Conservation (phyloP, 768 basidiomycete genomes). For the Lactarius tabidus region DNA sequence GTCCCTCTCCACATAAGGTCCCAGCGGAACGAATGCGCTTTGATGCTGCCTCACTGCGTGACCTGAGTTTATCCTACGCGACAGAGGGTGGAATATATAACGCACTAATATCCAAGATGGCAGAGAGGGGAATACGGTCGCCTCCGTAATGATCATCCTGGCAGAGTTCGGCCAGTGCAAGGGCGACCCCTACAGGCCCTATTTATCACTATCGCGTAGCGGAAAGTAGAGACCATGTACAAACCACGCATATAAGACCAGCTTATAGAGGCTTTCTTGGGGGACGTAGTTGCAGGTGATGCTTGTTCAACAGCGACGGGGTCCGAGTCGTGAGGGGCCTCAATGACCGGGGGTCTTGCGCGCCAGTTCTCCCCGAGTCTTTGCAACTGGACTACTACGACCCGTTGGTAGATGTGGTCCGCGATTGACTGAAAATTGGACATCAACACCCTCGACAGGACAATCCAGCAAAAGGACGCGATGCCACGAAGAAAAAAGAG, state of each 20-base stretch:
- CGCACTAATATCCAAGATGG: conserved; percentile 15
- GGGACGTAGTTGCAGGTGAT: background rate
- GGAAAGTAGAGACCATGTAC: background rate
- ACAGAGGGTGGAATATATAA: background rate
- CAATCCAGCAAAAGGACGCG: conserved; percentile 2
- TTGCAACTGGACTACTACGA: background rate
- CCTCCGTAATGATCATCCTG: conserved; percentile 10
- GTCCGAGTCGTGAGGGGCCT: background rate
- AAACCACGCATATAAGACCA: conserved; percentile 18
- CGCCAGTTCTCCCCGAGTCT: background rate
- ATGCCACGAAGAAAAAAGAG: background rate
- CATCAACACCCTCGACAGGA: background rate
- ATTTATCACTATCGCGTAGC: background rate
- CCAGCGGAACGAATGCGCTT: conserved; percentile 13
- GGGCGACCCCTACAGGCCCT: background rate
- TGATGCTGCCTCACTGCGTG: conserved; percentile 18
- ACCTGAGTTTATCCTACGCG: background rate
- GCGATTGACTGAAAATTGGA: background rate
- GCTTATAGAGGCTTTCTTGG: conserved; percentile 5
- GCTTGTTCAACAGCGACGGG: background rate
- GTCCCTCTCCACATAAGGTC: conserved; percentile 11
- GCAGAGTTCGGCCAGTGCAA: conserved; percentile 16
- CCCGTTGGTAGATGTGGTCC: background rate
- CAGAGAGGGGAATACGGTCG: conserved; percentile 6
- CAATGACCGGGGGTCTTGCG: background rate